Conservation (phyloP, 176 grass and related monocot genomes). For the Dendrocalamus sinicus region DNA sequence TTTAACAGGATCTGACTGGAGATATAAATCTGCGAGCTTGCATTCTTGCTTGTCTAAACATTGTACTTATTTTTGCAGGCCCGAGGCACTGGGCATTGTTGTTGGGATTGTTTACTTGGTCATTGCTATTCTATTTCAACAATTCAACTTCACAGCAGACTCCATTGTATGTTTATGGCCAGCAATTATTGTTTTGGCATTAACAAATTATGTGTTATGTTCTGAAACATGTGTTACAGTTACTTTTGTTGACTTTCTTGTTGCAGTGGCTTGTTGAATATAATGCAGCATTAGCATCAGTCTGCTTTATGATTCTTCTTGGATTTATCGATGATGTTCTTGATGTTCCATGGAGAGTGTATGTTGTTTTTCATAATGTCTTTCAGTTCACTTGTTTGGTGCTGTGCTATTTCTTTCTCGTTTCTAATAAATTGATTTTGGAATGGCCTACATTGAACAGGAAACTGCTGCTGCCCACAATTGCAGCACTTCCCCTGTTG, state of each 20-base stretch:
- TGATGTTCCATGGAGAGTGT: constrained; percentile 99
- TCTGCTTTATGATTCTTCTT: constrained; percentile 99
- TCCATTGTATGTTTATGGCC: constrained; percentile 67
- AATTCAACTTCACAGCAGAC: constrained; percentile 81
- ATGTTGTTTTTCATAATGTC: constrained; percentile 52
- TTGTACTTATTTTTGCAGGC: constrained; percentile 61
- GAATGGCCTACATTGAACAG: constrained; percentile 53
- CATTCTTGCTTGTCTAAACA: constrained; percentile 30
- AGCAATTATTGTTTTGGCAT: constrained; percentile 5
- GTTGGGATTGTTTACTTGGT: constrained; percentile 94
- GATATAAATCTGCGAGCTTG: background rate
- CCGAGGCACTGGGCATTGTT: too few species aligned
- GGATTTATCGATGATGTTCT: constrained; percentile 99
- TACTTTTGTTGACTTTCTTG: constrained; percentile 27
- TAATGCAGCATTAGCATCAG: constrained; percentile 90
- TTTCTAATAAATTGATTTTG: constrained; percentile 33
- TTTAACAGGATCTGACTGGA: background rate
- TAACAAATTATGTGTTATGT: constrained; percentile 25
- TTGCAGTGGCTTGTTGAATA: constrained; percentile 99
- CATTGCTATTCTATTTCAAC: constrained; percentile 92
- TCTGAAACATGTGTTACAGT: constrained; percentile 26
- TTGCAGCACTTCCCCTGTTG: constrained; percentile 90
- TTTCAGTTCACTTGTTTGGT: constrained; percentile 20
- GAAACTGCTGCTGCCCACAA: constrained; percentile 82
- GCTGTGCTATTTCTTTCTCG: background rate